Base-by-base conservation (phyloP, 225 moss, liverwort and hornwort species). In the Marchantia paleacea region DNA sequence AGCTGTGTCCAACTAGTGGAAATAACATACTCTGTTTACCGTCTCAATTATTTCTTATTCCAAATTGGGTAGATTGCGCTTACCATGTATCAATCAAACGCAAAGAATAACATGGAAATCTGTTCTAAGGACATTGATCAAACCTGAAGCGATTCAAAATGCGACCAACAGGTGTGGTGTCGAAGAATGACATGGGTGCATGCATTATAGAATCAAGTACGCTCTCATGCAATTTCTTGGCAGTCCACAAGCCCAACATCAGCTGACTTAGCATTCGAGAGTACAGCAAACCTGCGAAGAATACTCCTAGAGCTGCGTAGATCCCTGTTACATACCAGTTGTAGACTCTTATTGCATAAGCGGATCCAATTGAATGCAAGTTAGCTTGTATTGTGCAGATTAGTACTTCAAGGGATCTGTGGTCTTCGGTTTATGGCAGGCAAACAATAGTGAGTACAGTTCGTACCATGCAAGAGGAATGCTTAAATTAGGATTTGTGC, bases 101-200 rank as follows among this genome's bases (percentile, higher is more conserved):
- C 9, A 5, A 22, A 49, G 53, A 1, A 73, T 73, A 12, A 12
- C 25, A 73, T 54, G 26, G 70, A 48, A 70, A 20, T 70, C n/a
- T 70, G 70, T 70, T 7, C 14, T 50, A 12, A 25, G 2, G 19
- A 19, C 10, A 61, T 29, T 1, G 14, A 51, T 74, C 54, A 62
- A 58, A 86, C 86, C 86, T 86, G 80, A 86, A 86, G 80, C 95
- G 92, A 53, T 81, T 95, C 65, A 93, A 75, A 13, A 93, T 92
- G 62, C 93, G 88, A 28, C 95, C 93, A 22, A 89, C 84, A 50
- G 95, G 95, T 7, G 93, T 93, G 6, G 92, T 90, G 60, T 93
- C 93, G 49, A 95, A 93, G 83, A 95, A 93, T 0, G 90, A 90
- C 93, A 93, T 90, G 13, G 93, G 92, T 12, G 95, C 93, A 64